phyloP scores from a whole-genome alignment of 805 yeast species.

The Suhomyces xylopsoci region DNA sequence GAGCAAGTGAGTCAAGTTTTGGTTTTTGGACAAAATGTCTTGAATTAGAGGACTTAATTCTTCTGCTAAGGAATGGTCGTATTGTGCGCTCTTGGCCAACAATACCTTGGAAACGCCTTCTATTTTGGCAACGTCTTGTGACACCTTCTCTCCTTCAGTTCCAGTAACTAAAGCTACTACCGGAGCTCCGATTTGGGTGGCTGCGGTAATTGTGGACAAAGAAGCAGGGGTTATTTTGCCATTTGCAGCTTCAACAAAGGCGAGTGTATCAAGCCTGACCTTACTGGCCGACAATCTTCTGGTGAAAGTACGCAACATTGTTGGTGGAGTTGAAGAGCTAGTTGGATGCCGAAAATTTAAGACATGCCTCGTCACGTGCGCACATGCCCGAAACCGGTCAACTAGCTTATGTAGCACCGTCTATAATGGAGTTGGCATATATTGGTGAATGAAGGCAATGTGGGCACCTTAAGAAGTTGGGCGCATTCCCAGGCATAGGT shows the following conservation, averaged over 20 bases:
- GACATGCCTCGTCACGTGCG: background rate
- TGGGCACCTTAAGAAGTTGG: background rate
- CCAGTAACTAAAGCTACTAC: constrained; percentile 80
- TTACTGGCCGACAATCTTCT: constrained; percentile 43
- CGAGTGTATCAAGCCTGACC: constrained; percentile 50
- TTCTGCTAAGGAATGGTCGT: constrained; percentile 77
- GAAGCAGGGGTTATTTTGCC: constrained; percentile 62
- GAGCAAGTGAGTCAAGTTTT: constrained; percentile 66
- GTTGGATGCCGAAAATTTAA: background rate
- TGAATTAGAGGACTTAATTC: constrained; percentile 66
- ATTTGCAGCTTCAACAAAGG: constrained; percentile 65
- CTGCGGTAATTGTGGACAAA: constrained; percentile 73
- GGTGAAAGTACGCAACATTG: constrained; percentile 7
- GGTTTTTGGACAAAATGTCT: constrained; percentile 40
- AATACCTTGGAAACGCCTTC: constrained; percentile 54
- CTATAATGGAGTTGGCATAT: background rate
- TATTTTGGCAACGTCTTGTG: constrained; percentile 49
- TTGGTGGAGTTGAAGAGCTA: background rate
- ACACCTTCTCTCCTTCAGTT: constrained; percentile 47
- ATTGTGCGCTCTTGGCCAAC: constrained; percentile 55
- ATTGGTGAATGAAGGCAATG: background rate
- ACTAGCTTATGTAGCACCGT: background rate
- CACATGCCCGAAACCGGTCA: background rate
- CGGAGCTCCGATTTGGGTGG: constrained; percentile 70
- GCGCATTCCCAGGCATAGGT: background rate